Evolutionary conservation across 176 grass and related monocot species (phyloP).

Genomic region (Pharus latifolius): DNA sequence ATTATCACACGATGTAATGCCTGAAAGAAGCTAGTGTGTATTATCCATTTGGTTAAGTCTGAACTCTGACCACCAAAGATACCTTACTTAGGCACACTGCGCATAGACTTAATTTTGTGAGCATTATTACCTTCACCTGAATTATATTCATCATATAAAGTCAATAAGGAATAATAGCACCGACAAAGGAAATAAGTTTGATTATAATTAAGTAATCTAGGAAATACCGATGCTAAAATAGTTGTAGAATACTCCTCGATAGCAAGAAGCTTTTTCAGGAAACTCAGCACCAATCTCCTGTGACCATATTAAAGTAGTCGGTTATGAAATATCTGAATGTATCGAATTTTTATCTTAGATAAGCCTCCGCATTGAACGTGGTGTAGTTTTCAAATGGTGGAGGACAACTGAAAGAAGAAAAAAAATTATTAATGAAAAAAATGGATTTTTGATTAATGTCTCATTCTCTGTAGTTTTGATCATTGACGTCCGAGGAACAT

Average conservation of each 20-base stretch:
- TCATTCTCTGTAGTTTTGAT: no score
- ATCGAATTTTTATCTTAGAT: neutral
- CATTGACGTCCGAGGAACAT: neutral
- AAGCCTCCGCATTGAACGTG: neutral
- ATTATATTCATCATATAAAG: neutral
- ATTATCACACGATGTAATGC: neutral
- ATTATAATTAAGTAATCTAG: neutral
- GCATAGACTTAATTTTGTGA: neutral
- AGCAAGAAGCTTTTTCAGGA: constrained; percentile 77
- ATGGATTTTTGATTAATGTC: no score
- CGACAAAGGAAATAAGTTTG: neutral
- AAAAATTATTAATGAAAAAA: neutral
- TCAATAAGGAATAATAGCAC: neutral
- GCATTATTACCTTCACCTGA: neutral
- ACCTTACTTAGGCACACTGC: neutral
- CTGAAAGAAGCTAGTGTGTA: neutral
- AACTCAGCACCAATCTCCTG: constrained; percentile 59
- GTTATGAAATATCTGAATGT: neutral
- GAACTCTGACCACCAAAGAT: neutral
- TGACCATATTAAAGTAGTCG: constrained; percentile 11
- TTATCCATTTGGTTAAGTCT: neutral
- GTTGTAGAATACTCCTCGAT: constrained; percentile 92
- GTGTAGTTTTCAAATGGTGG: neutral
- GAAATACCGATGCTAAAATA: constrained; percentile 95
- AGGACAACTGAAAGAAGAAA: neutral